phyloP scores from a whole-genome alignment of 1,284 basidiomycete species.

The Malassezia dermatis region DNA sequence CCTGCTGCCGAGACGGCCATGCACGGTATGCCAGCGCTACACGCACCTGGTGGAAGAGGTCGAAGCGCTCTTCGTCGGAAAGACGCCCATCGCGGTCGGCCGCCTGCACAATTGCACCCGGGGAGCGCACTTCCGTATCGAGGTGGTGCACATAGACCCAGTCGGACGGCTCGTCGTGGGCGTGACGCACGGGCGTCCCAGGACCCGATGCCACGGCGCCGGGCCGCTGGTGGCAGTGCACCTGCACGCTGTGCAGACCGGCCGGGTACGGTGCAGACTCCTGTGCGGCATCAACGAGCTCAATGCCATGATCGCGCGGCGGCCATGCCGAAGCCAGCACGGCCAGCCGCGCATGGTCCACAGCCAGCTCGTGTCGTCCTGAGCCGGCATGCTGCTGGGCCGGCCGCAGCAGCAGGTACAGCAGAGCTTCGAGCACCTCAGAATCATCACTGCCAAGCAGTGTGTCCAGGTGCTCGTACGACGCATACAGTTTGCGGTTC shows the following conservation, averaged over 20 bases:
- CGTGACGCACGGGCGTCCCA: slow-evolving; percentile 3
- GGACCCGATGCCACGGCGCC: not conserved
- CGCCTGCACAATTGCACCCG: slow-evolving; percentile 58
- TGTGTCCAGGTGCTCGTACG: slow-evolving; percentile 90
- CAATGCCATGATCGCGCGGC: slow-evolving; percentile 46
- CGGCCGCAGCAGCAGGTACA: slow-evolving; percentile 78
- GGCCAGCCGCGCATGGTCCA: slow-evolving; percentile 32
- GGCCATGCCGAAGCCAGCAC: slow-evolving; percentile 42
- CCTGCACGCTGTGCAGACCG: slow-evolving; percentile 47
- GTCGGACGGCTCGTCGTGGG: slow-evolving; percentile 14
- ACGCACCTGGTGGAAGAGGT: slow-evolving; percentile 76
- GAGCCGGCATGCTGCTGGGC: slow-evolving; percentile 75
- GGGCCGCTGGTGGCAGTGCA: slow-evolving; percentile 50
- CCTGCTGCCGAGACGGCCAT: slow-evolving; percentile 62
- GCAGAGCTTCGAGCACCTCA: slow-evolving; percentile 70
- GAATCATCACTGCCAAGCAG: slow-evolving; percentile 79
- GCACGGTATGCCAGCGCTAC: slow-evolving; percentile 61
- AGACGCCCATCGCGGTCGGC: slow-evolving; percentile 63
- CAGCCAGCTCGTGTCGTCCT: slow-evolving; percentile 29
- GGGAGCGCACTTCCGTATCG: slow-evolving; percentile 14
- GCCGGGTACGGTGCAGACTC: slow-evolving; percentile 34
- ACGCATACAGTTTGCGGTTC: slow-evolving; percentile 89
- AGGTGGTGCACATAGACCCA: slow-evolving; percentile 1
- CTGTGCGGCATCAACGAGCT: slow-evolving; percentile 49
- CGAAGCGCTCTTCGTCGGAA: slow-evolving; percentile 75